Evolutionary conservation across 495 filamentous ascomycete species (phyloP).

Genomic region (Penicillium manginii): DNA sequence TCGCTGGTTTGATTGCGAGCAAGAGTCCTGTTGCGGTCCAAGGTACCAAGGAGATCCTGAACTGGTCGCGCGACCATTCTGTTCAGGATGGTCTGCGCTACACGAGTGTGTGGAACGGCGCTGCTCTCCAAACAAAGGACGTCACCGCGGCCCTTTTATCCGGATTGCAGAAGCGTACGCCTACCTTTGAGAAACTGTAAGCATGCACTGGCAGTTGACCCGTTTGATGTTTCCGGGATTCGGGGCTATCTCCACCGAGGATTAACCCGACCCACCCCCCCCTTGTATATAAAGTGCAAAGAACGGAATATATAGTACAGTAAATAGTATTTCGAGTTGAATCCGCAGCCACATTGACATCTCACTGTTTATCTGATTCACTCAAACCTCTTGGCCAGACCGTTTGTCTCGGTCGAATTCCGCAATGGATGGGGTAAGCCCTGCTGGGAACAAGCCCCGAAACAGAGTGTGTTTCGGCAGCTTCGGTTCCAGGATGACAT

Average conservation of each 20-base stretch:
- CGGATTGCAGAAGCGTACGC: slow-evolving; percentile 77
- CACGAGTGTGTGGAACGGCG: slow-evolving; percentile 84
- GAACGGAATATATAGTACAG: not conserved
- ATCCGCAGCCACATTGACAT: not conserved
- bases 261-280: not conserved
- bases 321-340: not conserved
- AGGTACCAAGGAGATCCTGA: slow-evolving; percentile 91
- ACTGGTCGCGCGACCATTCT: slow-evolving; percentile 78
- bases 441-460: not conserved
- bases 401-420: not conserved
- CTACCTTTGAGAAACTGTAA: slow-evolving; percentile 86
- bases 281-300: not conserved
- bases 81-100: slow-evolving; percentile 83
- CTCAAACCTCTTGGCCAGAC: not conserved
- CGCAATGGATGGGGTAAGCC: not conserved
- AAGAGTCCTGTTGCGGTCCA: slow-evolving; percentile 94
- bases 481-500: not conserved
- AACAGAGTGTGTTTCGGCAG: slow-evolving; percentile 7
- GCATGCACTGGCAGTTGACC: not conserved
- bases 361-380: not conserved
- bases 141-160: slow-evolving; percentile 72
- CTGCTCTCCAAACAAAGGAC: slow-evolving; percentile 81
- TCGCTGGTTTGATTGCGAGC: slow-evolving; percentile 67
- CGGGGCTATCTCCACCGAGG: not conserved
- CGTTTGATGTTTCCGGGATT: not conserved